A percentile compares a stretch with the other conserved stretches of the same genome.
Evolutionary conservation across 441 rosid genomes (phyloP).

Genomic region (Populus hybrid): DNA sequence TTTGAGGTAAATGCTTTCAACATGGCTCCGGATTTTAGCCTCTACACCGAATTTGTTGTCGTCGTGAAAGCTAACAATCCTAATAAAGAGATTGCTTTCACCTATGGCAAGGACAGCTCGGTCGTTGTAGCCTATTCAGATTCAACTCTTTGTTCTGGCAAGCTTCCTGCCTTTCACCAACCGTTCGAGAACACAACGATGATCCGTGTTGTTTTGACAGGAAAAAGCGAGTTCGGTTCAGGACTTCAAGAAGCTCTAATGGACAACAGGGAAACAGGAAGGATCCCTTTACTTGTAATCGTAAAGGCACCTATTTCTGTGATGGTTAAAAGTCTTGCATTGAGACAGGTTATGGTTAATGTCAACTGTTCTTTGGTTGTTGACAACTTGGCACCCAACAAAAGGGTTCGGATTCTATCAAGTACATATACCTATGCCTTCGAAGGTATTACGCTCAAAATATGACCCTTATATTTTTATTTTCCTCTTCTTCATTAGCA

Average conservation of each 20-base stretch:
- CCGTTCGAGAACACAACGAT: constrained; percentile 24
- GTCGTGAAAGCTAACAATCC: constrained; percentile 44
- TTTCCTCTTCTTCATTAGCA: background rate
- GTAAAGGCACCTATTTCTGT: constrained; percentile 44
- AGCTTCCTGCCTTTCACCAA: constrained; percentile 41
- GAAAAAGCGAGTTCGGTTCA: constrained; percentile 36
- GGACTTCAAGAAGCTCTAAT: constrained; percentile 34
- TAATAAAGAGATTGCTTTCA: constrained; percentile 30
- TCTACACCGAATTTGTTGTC: constrained; percentile 34
- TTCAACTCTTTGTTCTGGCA: constrained; percentile 38
- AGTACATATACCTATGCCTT: constrained; percentile 20
- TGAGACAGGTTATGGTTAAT: constrained; percentile 31
- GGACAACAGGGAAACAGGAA: constrained; percentile 31
- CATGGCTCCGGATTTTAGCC: constrained; percentile 44
- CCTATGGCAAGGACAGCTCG: constrained; percentile 38
- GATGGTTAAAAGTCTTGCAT: constrained; percentile 25
- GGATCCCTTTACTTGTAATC: constrained; percentile 37
- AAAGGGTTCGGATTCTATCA: constrained; percentile 34
- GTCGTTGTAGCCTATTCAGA: constrained; percentile 32
- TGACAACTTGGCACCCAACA: constrained; percentile 37
- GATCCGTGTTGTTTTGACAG: constrained; percentile 31
- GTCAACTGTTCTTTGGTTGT: constrained; percentile 44
- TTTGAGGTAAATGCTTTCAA: constrained; percentile 32
- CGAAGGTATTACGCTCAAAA: constrained; percentile 18
- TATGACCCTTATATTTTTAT: background rate